Evolutionary conservation across 2,329 filamentous ascomycete species (phyloP).

Genomic region (Lecanoromycetidae sp.): DNA sequence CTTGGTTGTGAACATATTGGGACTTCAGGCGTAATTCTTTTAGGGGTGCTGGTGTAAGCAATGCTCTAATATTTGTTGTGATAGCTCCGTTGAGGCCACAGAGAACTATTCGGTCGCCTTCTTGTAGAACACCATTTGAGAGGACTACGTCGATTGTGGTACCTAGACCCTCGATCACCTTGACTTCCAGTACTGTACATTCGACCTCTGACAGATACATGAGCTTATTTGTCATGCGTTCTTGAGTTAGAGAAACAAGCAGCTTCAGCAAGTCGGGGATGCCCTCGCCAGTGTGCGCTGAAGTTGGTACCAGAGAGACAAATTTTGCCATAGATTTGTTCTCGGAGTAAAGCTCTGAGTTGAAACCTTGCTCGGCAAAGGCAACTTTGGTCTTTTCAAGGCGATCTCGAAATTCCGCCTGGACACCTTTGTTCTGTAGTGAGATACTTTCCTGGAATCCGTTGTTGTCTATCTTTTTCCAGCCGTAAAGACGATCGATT

Average conservation of each 20-base stretch:
- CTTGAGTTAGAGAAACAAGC: constrained; percentile 80
- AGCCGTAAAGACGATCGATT: constrained; percentile 97
- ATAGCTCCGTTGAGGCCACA: constrained; percentile 97
- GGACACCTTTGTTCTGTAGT: constrained; percentile 81
- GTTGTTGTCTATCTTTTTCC: constrained; percentile 98
- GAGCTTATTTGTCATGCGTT: constrained; percentile 90
- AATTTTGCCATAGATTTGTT: constrained; percentile 94
- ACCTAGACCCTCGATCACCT: constrained; percentile 96
- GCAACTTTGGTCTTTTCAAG: constrained; percentile 84
- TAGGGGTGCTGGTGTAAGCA: constrained; percentile 83
- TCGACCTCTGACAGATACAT: constrained; percentile 99
- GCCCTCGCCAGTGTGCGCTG: constrained; percentile 96
- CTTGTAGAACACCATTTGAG: constrained; percentile 85
- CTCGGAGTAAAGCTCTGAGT: constrained; percentile 90
- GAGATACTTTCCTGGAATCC: constrained; percentile 87
- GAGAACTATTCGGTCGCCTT: constrained; percentile 87
- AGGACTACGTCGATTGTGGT: constrained; percentile 97
- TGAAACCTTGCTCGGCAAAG: constrained; percentile 94
- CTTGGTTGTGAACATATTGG: constrained; percentile 96
- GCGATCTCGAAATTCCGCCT: constrained; percentile 87
- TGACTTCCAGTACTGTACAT: constrained; percentile 95
- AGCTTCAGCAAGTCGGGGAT: constrained; percentile 98
- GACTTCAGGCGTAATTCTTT: constrained; percentile 94
- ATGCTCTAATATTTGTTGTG: constrained; percentile 83
- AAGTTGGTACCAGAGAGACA: constrained; percentile 94